Evolutionary conservation across 345 rosid species (phyloP).

Genomic region (Aethionema arabicum): DNA sequence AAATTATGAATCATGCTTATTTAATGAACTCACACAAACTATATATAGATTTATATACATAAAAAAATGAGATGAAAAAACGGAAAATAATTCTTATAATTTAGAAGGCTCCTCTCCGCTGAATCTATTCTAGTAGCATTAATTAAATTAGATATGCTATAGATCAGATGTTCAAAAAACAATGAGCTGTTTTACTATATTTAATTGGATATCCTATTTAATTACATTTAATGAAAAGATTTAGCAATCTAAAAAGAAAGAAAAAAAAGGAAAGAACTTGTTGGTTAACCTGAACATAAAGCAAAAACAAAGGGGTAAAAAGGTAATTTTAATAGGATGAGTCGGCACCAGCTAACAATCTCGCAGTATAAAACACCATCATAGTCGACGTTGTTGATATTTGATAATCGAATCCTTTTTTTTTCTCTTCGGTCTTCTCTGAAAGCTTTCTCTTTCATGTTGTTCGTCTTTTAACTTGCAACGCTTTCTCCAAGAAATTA

Average conservation of each 20-base stretch:
- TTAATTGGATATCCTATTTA: too few species aligned
- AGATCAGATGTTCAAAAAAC: too few species aligned
- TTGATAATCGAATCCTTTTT: background rate
- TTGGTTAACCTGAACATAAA: constrained; percentile 23
- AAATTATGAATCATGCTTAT: too few species aligned
- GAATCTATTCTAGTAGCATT: too few species aligned
- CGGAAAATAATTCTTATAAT: too few species aligned
- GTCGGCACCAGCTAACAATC: background rate
- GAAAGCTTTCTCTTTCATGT: constrained; percentile 17
- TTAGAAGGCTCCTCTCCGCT: too few species aligned
- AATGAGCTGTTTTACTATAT: constrained; percentile 23
- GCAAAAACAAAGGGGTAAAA: constrained; percentile 6
- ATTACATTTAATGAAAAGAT: background rate
- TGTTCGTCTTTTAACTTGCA: constrained; percentile 15
- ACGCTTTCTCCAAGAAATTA: background rate
- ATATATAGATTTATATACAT: too few species aligned
- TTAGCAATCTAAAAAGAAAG: background rate
- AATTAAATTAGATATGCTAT: too few species aligned
- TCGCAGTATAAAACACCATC: constrained; percentile 22
- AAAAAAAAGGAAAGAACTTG: constrained; percentile 14
- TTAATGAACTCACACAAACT: too few species aligned
- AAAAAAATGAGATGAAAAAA: too few species aligned
- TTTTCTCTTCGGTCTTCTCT: background rate
- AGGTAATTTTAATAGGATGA: constrained; percentile 5
- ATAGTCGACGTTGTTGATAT: constrained; percentile 1